A percentile compares a stretch with the other conserved stretches of the same genome.
Evolutionary conservation across 1,284 basidiomycete species (phyloP).

Genomic region (Cystobasidiaceae sp.): DNA sequence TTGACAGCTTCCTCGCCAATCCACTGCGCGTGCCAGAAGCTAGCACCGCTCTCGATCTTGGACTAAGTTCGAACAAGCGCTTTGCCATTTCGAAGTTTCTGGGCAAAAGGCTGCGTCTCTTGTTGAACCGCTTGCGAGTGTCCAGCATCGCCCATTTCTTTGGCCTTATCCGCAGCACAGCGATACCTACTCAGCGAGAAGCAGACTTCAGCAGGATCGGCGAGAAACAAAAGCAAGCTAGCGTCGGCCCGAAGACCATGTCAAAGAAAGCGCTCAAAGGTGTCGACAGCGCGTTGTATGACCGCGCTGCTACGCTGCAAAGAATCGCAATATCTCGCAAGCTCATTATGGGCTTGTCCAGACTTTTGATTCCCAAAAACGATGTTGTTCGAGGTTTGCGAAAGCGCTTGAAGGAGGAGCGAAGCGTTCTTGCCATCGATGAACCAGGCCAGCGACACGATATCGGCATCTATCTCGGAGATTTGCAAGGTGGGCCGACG

Average conservation of each 20-base stretch:
- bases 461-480: constrained; percentile 72
- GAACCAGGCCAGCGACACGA: constrained; percentile 39
- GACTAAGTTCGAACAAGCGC: background rate
- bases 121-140: background rate
- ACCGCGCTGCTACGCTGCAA: constrained; percentile 50
- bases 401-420: constrained; percentile 54
- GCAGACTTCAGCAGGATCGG: constrained; percentile 3
- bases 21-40: constrained; percentile 38
- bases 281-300: constrained; percentile 20
- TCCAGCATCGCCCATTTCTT: background rate
- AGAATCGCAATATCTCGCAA: constrained; percentile 76
- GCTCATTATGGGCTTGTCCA: constrained; percentile 72
- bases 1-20: constrained; percentile 62
- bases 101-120: no score
- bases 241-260: constrained; percentile 2
- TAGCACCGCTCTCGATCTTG: background rate
- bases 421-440: constrained; percentile 27
- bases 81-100: no score
- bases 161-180: background rate
- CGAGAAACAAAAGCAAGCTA: background rate
- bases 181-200: constrained; percentile 2
- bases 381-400: constrained; percentile 75
- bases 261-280: constrained; percentile 15
- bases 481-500: constrained; percentile 70
- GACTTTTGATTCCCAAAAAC: constrained; percentile 72